Evolutionary conservation across 176 grass and related monocot species (phyloP), one percentile per base, ranked within the genome.

Genomic region (Ampelocalamus luodianensis): DNA sequence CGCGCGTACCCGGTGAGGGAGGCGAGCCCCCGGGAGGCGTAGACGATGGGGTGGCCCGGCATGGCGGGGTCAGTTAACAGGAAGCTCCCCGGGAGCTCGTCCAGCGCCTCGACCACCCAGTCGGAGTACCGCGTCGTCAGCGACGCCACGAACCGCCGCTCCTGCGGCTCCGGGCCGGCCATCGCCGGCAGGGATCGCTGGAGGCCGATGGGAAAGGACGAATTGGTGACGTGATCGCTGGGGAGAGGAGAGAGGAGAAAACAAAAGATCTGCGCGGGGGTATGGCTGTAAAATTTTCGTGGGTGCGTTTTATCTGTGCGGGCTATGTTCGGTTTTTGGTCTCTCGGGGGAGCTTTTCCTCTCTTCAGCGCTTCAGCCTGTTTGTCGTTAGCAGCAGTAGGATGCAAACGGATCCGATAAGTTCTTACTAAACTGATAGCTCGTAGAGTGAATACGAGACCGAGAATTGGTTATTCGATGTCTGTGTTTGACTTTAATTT

Each of bases 1-100:
- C 27, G 23, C 38, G 83, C 29, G 79, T 96, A 96, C 3, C 93
- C 91, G 2, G 93, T 90, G 81, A 96, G 90, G 27, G 79, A 7
- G 15, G 91, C 74, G 72, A 94, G 92, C 12, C 90, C 85, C 10
- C 85, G 69, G 10, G 93, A 96, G 34, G 93, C 96, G 84, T 92
- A 99, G 10, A 96, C 96, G 87, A 99, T 96, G 43, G 96, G 96
- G 78, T 99, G 96, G 58, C 91, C 96, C 18, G 86, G 71, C 9
- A 99, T 89, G 45, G 86, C 72, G 1, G 96, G 96, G 82, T 99
- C 96, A 6, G 93, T 99, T 65, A 99, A 89, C 77, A 99, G 80
- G 80, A 99, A 99, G 78, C 89, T 85, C 46, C 85, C 87, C 22
- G 50, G 46, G 8, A 96, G 87, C 83, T 96, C 96, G 86, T 99